A percentile compares a stretch with the other conserved stretches of the same genome.
Evolutionary conservation across 2,329 filamentous ascomycete species (phyloP).

Genomic region (Cladosporium sp.): DNA sequence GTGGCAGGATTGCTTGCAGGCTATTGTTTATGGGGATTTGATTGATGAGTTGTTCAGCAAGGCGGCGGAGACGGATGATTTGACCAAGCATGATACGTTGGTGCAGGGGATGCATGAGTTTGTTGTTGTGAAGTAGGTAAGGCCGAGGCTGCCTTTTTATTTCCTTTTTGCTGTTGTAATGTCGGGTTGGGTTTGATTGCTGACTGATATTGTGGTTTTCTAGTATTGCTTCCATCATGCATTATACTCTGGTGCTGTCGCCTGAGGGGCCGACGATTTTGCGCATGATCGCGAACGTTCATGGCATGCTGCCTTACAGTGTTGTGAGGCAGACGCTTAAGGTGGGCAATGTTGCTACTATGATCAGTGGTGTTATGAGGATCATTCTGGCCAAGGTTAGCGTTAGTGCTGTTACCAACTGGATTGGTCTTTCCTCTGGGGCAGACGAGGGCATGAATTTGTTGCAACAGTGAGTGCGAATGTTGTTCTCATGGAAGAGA

Average conservation of each 20-base stretch:
- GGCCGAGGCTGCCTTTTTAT: background rate
- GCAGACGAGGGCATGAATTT: slow-evolving; percentile 78
- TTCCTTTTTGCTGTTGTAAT: no score
- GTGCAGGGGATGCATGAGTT: slow-evolving; percentile 63
- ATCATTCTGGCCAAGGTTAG: slow-evolving; percentile 75
- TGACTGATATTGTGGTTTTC: no score
- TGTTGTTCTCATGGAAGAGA: slow-evolving; percentile 12
- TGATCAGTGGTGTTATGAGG: slow-evolving; percentile 72
- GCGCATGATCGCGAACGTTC: slow-evolving; percentile 65
- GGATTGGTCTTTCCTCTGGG: slow-evolving; percentile 67
- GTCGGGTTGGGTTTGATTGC: background rate
- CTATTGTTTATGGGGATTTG: slow-evolving; percentile 64
- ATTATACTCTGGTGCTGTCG: slow-evolving; percentile 68
- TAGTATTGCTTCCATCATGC: slow-evolving; percentile 69
- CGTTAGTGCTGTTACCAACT: slow-evolving; percentile 70
- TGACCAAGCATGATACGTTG: slow-evolving; percentile 60
- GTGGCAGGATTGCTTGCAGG: slow-evolving; percentile 64
- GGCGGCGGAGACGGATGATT: slow-evolving; percentile 55
- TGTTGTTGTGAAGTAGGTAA: slow-evolving; percentile 64
- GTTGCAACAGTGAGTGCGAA: slow-evolving; percentile 54
- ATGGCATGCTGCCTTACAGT: slow-evolving; percentile 67
- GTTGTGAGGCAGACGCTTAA: slow-evolving; percentile 69
- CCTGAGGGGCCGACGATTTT: slow-evolving; percentile 72
- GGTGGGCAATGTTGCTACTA: slow-evolving; percentile 74
- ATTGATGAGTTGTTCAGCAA: slow-evolving; percentile 62